These are phyloP conservation scores for Trametes polyzona DNA, from an alignment of 1,284 basidiomycete genomes.

Conservation along the genomic window DNA sequence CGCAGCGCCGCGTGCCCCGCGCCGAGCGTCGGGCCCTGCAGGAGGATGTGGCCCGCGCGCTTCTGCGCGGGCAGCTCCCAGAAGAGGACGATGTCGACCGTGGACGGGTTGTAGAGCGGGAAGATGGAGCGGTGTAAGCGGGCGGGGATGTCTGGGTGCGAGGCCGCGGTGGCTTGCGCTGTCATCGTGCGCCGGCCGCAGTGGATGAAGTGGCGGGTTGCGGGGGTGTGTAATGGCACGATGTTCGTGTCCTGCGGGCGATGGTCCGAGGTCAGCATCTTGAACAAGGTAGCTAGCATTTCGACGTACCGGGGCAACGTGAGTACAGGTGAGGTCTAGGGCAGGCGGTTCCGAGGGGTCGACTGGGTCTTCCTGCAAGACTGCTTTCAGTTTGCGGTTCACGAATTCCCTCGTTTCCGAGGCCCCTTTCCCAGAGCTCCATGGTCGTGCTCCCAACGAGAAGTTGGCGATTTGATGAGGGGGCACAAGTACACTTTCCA, in stretches of 20 bases:
- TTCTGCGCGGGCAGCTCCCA: conserved; percentile 68
- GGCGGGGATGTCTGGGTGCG: conserved; percentile 68
- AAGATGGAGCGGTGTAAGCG: conserved; percentile 63
- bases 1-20: conserved; percentile 68
- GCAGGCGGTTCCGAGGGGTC: conserved; percentile 55
- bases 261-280: neutral
- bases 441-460: conserved; percentile 46
- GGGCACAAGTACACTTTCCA: conserved; percentile 45
- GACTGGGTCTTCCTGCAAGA: conserved; percentile 54
- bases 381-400: conserved; percentile 48
- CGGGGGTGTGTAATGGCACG: conserved; percentile 37
- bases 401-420: conserved; percentile 56
- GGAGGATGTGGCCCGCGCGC: conserved; percentile 62
- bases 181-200: conserved; percentile 49
- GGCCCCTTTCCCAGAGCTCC: conserved; percentile 43
- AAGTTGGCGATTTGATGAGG: conserved; percentile 56
- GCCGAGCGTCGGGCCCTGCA: conserved; percentile 66
- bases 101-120: conserved; percentile 75
- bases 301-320: conserved; percentile 47
- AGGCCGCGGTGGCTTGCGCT: conserved; percentile 41
- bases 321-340: conserved; percentile 55
- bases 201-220: conserved; percentile 52
- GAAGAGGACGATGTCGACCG: conserved; percentile 74
- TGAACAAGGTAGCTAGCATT: neutral
- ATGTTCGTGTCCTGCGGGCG: conserved; percentile 23